These are phyloP conservation scores for Colletotrichum abscissum DNA, from an alignment of 2,329 filamentous ascomycete genomes.

Conservation along the genomic window DNA sequence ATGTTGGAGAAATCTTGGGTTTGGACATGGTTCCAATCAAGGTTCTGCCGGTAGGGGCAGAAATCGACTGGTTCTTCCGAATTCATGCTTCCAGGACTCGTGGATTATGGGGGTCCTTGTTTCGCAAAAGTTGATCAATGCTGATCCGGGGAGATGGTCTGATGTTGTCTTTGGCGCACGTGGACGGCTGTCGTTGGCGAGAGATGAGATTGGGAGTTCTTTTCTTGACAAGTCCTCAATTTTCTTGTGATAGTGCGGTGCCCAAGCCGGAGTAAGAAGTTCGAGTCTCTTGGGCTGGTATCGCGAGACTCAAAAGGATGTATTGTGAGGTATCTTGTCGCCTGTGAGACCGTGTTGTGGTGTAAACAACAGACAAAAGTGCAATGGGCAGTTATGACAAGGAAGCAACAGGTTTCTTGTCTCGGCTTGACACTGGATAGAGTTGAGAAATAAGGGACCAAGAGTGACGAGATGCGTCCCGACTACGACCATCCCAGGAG, in stretches of 20 bases:
- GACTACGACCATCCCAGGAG: slow-evolving; percentile 18
- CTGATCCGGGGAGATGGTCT: slow-evolving; percentile 18
- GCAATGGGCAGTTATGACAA: slow-evolving; percentile 15
- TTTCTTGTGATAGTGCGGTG: slow-evolving; percentile 20
- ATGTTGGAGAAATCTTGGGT: slow-evolving; percentile 56
- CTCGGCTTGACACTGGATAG: slow-evolving; percentile 21
- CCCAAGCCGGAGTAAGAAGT: slow-evolving; percentile 27
- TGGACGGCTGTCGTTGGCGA: neutral
- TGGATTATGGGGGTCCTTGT: slow-evolving; percentile 29
- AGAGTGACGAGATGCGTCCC: slow-evolving; percentile 21
- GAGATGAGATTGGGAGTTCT: neutral
- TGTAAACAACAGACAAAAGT: slow-evolving; percentile 28
- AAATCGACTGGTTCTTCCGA: slow-evolving; percentile 48
- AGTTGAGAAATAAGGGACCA: slow-evolving; percentile 25
- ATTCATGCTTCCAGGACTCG: slow-evolving; percentile 53
- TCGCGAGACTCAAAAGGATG: slow-evolving; percentile 32
- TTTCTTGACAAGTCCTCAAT: slow-evolving; percentile 6
- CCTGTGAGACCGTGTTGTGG: slow-evolving; percentile 29
- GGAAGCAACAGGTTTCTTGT: slow-evolving; percentile 31
- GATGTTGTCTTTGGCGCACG: neutral
- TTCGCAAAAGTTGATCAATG: slow-evolving; percentile 29
- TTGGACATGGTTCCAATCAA: slow-evolving; percentile 52
- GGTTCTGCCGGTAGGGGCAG: slow-evolving; percentile 52
- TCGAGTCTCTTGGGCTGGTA: slow-evolving; percentile 35
- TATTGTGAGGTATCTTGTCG: slow-evolving; percentile 31